Evolutionary conservation across 148 eudicot species (phyloP), one percentile per base, ranked within the genome.

Genomic region (Talinum fruticosum): DNA sequence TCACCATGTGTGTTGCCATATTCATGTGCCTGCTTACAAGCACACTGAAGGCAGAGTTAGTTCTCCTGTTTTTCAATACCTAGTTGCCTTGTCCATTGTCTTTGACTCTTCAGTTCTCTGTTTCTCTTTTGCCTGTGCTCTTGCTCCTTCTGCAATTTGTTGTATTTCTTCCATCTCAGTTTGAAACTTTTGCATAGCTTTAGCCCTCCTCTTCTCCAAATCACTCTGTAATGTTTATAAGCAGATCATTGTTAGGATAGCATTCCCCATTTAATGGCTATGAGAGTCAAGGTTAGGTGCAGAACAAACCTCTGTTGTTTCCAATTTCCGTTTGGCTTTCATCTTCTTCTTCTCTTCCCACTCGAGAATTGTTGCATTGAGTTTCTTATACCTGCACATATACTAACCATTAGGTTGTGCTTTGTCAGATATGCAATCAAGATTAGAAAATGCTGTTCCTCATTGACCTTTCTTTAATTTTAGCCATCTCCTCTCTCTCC

Each of bases 331-430:
- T 66, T 75, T 90, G 35, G 97, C 97, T 80, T 89, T 90, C 53
- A 35, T 84, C 82, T 79, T 90, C 89, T 95, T 93, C 87, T 88
- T 90, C 10, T 66, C 86, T 84, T 96, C 99, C 99, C 99, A 96
- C 35, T 86, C 84, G 37, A 45, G 75, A 78, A 93, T 91, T 41
- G 86, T 88, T 32, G 82, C 51, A 44, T 76, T 74, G 81, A 96
- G 72, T 81, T 84, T 91, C 69, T 90, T 89, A 66, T 88, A 90
- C 89, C 99, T 95, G 87, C 59, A 85, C 62, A 29, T 59, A 67
- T 28, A 69, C 26, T 71, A 29, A 51, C 44, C 59, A 29, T 75
- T 69, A 80, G 62, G 35, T 41, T 26, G 5, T 10, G 28, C 44
- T 6, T n/a, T 24, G 26, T 26, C 3, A 24, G 34, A 62, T 61